These are phyloP conservation scores for Amanita subjunquillea DNA, from an alignment of 768 basidiomycete species.

Conservation along the genomic window DNA sequence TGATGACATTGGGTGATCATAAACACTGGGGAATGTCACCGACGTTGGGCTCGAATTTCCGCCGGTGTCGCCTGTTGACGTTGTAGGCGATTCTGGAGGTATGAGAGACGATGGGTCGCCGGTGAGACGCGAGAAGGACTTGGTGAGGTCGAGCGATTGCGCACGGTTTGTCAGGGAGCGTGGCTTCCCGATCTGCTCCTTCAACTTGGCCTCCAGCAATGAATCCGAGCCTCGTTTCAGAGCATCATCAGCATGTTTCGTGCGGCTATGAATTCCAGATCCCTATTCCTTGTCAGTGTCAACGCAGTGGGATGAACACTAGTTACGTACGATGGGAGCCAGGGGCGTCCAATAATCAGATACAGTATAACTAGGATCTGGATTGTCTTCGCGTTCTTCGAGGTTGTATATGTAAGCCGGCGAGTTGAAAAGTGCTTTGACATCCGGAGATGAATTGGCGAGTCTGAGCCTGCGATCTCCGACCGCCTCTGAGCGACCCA, in stretches of 20 bases:
- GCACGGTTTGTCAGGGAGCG: constrained; percentile 80
- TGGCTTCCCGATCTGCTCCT: constrained; percentile 67
- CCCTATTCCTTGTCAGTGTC: constrained; percentile 31
- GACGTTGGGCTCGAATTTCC: constrained; percentile 76
- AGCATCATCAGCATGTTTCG: constrained; percentile 64
- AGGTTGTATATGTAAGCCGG: constrained; percentile 76
- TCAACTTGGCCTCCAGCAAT: constrained; percentile 72
- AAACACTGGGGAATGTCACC: constrained; percentile 77
- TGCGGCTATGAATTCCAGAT: constrained; percentile 56
- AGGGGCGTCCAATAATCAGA: constrained; percentile 72
- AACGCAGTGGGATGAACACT: not conserved
- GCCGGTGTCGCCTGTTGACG: constrained; percentile 61
- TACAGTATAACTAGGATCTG: constrained; percentile 45
- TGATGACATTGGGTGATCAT: constrained; percentile 48
- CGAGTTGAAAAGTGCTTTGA: constrained; percentile 89
- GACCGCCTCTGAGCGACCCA: constrained; percentile 61
- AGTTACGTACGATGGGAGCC: constrained; percentile 56
- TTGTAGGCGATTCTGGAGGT: constrained; percentile 74
- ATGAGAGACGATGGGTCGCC: constrained; percentile 44
- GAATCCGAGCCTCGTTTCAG: constrained; percentile 80
- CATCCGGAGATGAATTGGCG: constrained; percentile 87
- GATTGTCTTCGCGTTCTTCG: constrained; percentile 32
- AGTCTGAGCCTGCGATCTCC: constrained; percentile 69
- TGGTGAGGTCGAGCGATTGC: constrained; percentile 81
- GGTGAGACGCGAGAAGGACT: constrained; percentile 73